phyloP scores from a whole-genome alignment of 2,329 filamentous ascomycete genomes.

The Colletotrichum endophyticum region DNA sequence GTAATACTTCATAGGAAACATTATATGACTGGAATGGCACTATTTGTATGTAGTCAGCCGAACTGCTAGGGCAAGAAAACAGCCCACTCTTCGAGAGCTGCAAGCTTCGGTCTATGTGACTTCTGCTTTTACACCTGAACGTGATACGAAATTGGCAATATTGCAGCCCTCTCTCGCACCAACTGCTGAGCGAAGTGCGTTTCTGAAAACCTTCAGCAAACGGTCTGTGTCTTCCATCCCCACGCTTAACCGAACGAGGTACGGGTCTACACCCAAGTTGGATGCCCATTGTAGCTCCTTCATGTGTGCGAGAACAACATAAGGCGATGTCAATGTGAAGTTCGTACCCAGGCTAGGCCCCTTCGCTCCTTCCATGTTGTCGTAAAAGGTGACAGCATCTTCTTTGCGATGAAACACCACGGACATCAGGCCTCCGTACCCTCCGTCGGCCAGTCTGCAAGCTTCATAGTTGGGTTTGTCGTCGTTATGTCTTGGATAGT shows the following conservation, averaged over 20 bases:
- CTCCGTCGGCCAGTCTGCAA: slow-evolving; percentile 74
- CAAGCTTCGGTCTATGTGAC: too few species aligned
- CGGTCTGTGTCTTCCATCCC: slow-evolving; percentile 80
- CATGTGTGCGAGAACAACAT: slow-evolving; percentile 90
- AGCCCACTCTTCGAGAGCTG: too few species aligned
- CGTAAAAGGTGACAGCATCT: slow-evolving; percentile 83
- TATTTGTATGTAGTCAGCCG: accelerated
- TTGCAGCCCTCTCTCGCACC: accelerated
- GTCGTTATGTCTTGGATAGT: slow-evolving; percentile 83
- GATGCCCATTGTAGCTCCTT: slow-evolving; percentile 87
- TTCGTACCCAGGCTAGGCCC: slow-evolving; percentile 95
- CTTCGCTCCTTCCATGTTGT: slow-evolving; percentile 85
- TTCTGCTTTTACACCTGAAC: accelerated
- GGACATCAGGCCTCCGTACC: slow-evolving; percentile 89
- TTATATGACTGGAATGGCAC: accelerated
- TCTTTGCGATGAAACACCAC: slow-evolving; percentile 74
- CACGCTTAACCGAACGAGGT: slow-evolving; percentile 85
- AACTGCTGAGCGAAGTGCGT: accelerated
- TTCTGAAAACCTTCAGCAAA: slow-evolving; percentile 40
- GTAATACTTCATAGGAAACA: accelerated
- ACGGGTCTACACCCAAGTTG: slow-evolving; percentile 78
- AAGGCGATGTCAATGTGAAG: slow-evolving; percentile 91
- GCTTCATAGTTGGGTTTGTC: slow-evolving; percentile 78
- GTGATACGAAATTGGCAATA: accelerated
- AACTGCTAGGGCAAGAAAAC: too few species aligned